These are phyloP conservation scores for Leccinum griseonigrum DNA, from an alignment of 1,284 basidiomycete species.

Conservation along the genomic window DNA sequence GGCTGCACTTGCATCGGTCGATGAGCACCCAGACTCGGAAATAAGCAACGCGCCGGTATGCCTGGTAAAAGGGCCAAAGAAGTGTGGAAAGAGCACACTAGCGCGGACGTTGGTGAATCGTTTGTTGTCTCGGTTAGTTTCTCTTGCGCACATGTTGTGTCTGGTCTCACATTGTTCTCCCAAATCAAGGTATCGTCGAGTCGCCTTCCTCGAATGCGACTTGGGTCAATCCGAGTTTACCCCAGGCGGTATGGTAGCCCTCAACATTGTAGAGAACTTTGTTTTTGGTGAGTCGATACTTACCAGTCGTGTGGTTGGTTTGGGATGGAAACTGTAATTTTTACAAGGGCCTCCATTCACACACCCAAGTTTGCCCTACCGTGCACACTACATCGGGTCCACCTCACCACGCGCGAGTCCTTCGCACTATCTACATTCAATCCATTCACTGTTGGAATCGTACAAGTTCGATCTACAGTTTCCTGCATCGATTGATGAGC, in stretches of 20 bases:
- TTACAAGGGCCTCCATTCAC: slow-evolving; percentile 79
- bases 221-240: slow-evolving; percentile 94
- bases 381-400: slow-evolving; percentile 84
- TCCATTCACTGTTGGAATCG: slow-evolving; percentile 65
- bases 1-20: slow-evolving; percentile 38
- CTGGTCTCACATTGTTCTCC: neutral
- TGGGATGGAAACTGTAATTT: neutral
- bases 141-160: neutral
- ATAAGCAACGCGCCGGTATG: slow-evolving; percentile 35
- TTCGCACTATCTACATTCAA: slow-evolving; percentile 71
- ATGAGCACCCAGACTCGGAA: slow-evolving; percentile 6
- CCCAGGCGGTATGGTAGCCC: slow-evolving; percentile 79
- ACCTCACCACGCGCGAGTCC: slow-evolving; percentile 79
- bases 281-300: slow-evolving; percentile 59
- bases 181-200: slow-evolving; percentile 55
- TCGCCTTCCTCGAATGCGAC: slow-evolving; percentile 92
- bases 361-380: slow-evolving; percentile 67
- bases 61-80: slow-evolving; percentile 83
- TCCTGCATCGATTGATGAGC: slow-evolving; percentile 32
- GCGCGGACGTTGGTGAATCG: slow-evolving; percentile 74
- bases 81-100: slow-evolving; percentile 89
- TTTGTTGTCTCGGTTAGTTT: slow-evolving; percentile 52
- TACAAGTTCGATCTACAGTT: slow-evolving; percentile 74
- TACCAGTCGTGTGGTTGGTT: neutral
- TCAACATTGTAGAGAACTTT: slow-evolving; percentile 70